Base-by-base conservation (phyloP, 2,329 filamentous ascomycete species). In the Emmonsia crescens region DNA sequence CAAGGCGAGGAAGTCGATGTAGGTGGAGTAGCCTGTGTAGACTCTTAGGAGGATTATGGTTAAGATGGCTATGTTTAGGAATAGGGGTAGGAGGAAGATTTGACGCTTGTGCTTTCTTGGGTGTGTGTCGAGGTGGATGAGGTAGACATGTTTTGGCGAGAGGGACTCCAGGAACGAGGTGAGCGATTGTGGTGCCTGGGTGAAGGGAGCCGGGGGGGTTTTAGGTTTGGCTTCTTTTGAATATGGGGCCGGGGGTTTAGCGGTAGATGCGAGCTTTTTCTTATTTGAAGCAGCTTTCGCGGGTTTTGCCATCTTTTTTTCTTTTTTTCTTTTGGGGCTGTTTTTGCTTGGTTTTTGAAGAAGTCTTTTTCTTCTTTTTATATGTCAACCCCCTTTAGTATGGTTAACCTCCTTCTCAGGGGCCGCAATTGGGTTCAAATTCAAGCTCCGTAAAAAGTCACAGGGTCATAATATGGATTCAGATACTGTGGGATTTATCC, bases 51-150 rank as follows among this genome's bases (percentile, higher is more conserved):
- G 67, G 67, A 96, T 85, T 38, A 89, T 74, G 1, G 80, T 69
- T 9, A 80, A 77, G 62, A 96, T 85, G 66, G 78, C 75, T 40
- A 88, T 62, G 74, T 96, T 96, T 76, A 96, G 85, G 21, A 85
- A 73, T 21, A 91, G 80, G 19, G 92, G 91, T 0, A 96, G 85
- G 56, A 85, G 69, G 75, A 96, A 96, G 69, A 95, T 88, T 70
- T 89, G 88, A 72, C 84, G 84, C 77, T 96, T 96, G 76, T 92
- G 85, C 33, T 81, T 79, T 24, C 76, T 75, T 0, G 86, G 85
- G 64, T 88, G 85, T 63, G 76, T 77, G 79, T 96, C 92, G 74
- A 96, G 79, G 78, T 96, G 91, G 36, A 88, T 82, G 69, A 96
- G 83, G 81, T 96, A 96, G 72, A 96, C 82, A 73, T 89, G 85